Evolutionary conservation across 768 basidiomycete species (phyloP).

Genomic region (Sistotremastrum niveocremeum): DNA sequence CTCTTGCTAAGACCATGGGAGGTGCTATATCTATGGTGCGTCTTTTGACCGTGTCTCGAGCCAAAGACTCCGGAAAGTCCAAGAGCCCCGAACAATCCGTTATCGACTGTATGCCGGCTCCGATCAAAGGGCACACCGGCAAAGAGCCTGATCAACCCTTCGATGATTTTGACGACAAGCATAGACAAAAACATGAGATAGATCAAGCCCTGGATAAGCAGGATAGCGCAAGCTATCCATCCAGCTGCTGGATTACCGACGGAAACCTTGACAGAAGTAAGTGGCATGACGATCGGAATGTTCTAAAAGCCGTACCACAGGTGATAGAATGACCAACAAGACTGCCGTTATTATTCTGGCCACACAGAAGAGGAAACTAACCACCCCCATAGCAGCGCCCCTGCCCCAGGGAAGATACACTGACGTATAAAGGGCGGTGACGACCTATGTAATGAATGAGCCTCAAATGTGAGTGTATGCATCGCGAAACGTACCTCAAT

Average conservation of each 20-base stretch:
- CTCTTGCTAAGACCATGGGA: conserved; percentile 18
- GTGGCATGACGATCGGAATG: conserved; percentile 4
- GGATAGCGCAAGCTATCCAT: conserved; percentile 91
- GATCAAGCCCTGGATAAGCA: conserved; percentile 65
- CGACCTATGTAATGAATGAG: conserved; percentile 23
- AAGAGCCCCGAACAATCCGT: conserved; percentile 78
- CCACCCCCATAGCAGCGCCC: conserved; percentile 91
- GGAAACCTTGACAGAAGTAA: conserved; percentile 43
- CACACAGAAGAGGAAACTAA: conserved; percentile 88
- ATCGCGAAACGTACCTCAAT: conserved; percentile 33
- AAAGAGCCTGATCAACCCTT: conserved; percentile 66
- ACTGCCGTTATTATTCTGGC: conserved; percentile 84
- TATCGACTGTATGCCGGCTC: conserved; percentile 65
- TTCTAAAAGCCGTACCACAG: conserved; percentile 46
- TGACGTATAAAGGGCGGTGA: conserved; percentile 76
- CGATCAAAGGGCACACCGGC: conserved; percentile 76
- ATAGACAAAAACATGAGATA: conserved; percentile 75
- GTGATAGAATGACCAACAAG: conserved; percentile 78
- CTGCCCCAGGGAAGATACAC: conserved; percentile 96
- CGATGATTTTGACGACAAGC: conserved; percentile 73
- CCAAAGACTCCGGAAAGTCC: conserved; percentile 57
- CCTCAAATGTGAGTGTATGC: too few species aligned
- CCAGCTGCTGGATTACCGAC: conserved; percentile 69
- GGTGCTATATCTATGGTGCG: conserved; percentile 14
- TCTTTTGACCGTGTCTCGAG: conserved; percentile 29